A percentile compares a stretch with the other conserved stretches of the same genome.
phyloP scores from a whole-genome alignment of 441 rosid genomes.

The Arabidopsis lyrata region DNA sequence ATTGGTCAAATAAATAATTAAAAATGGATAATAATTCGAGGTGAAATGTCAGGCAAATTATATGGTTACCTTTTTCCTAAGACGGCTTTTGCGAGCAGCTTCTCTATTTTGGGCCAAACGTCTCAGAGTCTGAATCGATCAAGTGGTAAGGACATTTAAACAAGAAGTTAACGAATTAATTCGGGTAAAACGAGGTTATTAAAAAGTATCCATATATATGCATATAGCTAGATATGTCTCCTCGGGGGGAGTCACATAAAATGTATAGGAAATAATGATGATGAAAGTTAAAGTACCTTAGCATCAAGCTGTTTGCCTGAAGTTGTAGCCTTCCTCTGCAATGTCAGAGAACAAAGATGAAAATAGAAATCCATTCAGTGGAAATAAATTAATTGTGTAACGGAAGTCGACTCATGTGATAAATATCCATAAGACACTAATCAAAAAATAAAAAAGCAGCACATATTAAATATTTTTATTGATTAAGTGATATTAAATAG shows the following conservation, averaged over 20 bases:
- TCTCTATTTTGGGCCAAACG: slow-evolving; percentile 87
- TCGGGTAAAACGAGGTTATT: background rate
- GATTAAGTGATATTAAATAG: too few species aligned
- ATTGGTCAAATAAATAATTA: background rate
- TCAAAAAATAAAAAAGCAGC: background rate
- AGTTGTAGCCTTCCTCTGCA: slow-evolving; percentile 87
- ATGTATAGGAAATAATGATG: slow-evolving; percentile 28
- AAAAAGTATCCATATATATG: background rate
- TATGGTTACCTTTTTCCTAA: slow-evolving; percentile 67
- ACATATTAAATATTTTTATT: background rate
- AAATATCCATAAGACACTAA: background rate
- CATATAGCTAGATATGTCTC: slow-evolving; percentile 10
- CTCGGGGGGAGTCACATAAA: slow-evolving; percentile 23
- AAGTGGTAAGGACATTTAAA: slow-evolving; percentile 16
- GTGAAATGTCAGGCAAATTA: background rate
- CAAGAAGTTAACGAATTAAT: slow-evolving; percentile 20
- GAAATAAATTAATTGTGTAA: slow-evolving; percentile 1
- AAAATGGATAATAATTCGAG: background rate
- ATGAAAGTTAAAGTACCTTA: slow-evolving; percentile 60
- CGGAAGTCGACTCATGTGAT: slow-evolving; percentile 16
- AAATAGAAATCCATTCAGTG: slow-evolving; percentile 36
- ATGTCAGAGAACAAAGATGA: slow-evolving; percentile 45
- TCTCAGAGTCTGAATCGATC: slow-evolving; percentile 60
- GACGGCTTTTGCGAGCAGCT: slow-evolving; percentile 85
- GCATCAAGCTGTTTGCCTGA: slow-evolving; percentile 92